Evolutionary conservation across 2,329 filamentous ascomycete genomes (phyloP).

Genomic region (Cucurbitaria berberidis): DNA sequence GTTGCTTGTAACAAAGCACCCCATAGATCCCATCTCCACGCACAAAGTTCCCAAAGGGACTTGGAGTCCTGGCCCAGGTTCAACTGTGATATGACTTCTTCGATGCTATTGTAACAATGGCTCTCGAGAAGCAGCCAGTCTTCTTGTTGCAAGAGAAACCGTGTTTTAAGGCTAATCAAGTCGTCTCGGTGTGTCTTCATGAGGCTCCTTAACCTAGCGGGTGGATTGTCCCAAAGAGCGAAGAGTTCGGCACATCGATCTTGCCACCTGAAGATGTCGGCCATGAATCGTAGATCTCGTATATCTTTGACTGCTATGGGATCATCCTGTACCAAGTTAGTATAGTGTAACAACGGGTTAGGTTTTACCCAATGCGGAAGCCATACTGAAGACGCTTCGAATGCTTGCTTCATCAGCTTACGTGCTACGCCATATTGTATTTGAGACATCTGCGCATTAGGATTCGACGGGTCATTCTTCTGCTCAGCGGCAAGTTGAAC

Average conservation of each 20-base stretch:
- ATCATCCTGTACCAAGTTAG: conserved; percentile 32
- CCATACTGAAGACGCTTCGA: conserved; percentile 31
- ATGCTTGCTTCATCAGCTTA: conserved; percentile 36
- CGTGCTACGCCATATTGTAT: conserved; percentile 31
- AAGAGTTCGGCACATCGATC: conserved; percentile 29
- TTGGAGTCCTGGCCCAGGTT: neutral
- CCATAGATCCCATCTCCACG: conserved; percentile 26
- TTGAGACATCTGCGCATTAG: conserved; percentile 21
- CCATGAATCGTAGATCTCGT: conserved; percentile 45
- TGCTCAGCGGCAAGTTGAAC: conserved; percentile 38
- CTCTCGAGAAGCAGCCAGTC: conserved; percentile 27
- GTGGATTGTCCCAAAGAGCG: conserved; percentile 30
- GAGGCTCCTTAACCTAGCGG: conserved; percentile 20
- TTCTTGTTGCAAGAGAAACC: conserved; percentile 9
- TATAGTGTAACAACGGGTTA: neutral
- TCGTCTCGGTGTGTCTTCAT: conserved; percentile 32
- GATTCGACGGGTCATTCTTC: conserved; percentile 16
- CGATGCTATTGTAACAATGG: conserved; percentile 21
- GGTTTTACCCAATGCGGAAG: neutral
- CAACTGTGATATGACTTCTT: conserved; percentile 12
- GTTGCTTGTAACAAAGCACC: conserved; percentile 14
- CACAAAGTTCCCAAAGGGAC: conserved; percentile 14
- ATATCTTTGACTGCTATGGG: conserved; percentile 36
- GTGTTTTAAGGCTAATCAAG: conserved; percentile 25
- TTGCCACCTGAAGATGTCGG: conserved; percentile 37